Evolutionary conservation across 1,284 basidiomycete genomes (phyloP).

Genomic region (Quambalaria eucalypti): DNA sequence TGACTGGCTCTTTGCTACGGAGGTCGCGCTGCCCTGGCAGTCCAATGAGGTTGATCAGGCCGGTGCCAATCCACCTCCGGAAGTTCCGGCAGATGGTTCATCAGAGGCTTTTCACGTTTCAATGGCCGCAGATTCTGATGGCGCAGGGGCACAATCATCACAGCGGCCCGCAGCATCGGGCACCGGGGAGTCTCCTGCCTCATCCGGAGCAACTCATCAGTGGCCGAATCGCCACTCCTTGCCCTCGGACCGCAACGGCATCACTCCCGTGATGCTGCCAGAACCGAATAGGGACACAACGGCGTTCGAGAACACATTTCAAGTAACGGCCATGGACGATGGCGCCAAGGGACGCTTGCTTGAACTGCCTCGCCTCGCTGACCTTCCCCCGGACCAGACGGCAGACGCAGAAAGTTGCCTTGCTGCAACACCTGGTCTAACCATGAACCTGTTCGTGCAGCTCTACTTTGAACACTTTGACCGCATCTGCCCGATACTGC

Average conservation of each 20-base stretch:
- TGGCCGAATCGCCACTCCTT: conserved; percentile 1
- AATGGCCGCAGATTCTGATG: no score
- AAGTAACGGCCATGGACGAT: conserved; percentile 1
- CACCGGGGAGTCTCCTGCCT: no score
- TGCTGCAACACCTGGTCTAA: neutral
- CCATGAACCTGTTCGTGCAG: conserved; percentile 12
- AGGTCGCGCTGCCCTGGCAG: neutral
- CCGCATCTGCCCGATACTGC: conserved; percentile 11
- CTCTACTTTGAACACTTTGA: conserved; percentile 17
- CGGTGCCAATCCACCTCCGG: no score
- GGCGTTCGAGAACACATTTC: neutral
- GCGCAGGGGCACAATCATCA: no score
- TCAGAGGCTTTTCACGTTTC: no score
- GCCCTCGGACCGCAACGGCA: neutral
- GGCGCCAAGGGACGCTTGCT: neutral
- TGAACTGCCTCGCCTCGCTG: neutral
- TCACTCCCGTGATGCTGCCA: neutral
- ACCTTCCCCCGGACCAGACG: neutral
- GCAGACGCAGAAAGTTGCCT: neutral
- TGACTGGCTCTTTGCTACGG: neutral
- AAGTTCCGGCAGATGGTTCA: no score
- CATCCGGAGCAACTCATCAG: neutral
- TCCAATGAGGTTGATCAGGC: no score
- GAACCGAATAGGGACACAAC: neutral
- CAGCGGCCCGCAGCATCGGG: no score